Base-by-base conservation (phyloP, 176 grass and related monocot species). In the Thinopyrum elongatum region DNA sequence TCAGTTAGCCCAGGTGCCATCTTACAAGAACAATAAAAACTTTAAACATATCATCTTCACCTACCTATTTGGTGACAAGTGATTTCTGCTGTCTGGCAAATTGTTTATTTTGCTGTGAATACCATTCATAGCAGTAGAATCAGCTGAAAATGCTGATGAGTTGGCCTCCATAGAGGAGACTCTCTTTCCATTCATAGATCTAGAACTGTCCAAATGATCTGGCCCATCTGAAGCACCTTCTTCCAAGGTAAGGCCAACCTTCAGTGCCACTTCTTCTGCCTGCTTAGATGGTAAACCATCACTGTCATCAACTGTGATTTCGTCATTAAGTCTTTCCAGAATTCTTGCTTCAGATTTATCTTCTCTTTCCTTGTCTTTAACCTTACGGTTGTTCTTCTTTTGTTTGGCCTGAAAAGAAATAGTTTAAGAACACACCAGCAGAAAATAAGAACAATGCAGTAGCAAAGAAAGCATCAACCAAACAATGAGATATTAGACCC, bases 321-420 rank as follows among this genome's bases (percentile, higher is more conserved):
- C 94, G 76, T 95, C 89, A 72, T 14, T n/a, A 36, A 95, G 65
- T 84, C 89, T 90, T 91, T 92, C 92, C 57, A 87, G 70, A 89
- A 84, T 81, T 83, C 83, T 94, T 3, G 69, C 81, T 46, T 91
- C 88, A 35, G 13, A 75, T 74, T 94, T 96, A 38, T 90, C 91
- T 57, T 88, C 87, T 74, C 81, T 91, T 86, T 87, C 91, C 77
- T 88, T 96, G 49, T 88, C 91, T 89, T 96, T 96, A 77, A 65
- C 77, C 86, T 94, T 96, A 73, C 90, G 90, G 66, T 90, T 96
- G 87, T 94, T 94, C 82, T 90, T 90, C 87, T 96, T 96, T 80
- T 96, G 91, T 82, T 96, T 96, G 41, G 87, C 76, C 94, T 96
- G 73, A 60, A 88, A 77, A 76, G 49, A 81, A 44, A 51, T 34